A percentile compares a stretch with the other conserved stretches of the same genome.
phyloP scores from a whole-genome alignment of 2,329 filamentous ascomycete species.

The Amylocarpus encephaloides region DNA sequence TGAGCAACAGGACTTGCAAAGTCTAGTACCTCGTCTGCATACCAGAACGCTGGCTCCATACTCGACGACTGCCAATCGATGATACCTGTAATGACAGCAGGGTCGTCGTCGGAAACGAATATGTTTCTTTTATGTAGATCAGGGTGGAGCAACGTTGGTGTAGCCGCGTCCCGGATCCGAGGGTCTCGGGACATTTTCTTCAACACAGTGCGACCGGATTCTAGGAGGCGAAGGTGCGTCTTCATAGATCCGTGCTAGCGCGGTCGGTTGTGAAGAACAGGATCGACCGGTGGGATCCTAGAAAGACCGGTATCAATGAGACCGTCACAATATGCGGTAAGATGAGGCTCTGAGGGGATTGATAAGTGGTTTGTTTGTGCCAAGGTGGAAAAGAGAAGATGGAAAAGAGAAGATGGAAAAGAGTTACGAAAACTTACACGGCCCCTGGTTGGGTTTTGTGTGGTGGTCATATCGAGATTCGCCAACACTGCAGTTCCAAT shows the following conservation, averaged over 20 bases:
- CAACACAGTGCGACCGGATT: slow-evolving; percentile 28
- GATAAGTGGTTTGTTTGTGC: slow-evolving; percentile 33
- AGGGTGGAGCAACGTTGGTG: slow-evolving; percentile 34
- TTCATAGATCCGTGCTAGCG: slow-evolving; percentile 34
- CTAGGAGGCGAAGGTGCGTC: slow-evolving; percentile 32
- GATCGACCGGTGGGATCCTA: slow-evolving; percentile 28
- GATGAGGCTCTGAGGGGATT: no score
- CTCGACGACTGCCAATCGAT: slow-evolving; percentile 39
- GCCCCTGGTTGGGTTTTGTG: no score
- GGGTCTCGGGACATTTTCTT: slow-evolving; percentile 26
- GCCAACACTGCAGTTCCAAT: slow-evolving; percentile 28
- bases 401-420: no score
- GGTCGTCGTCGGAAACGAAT: slow-evolving; percentile 36
- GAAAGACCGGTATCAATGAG: slow-evolving; percentile 36
- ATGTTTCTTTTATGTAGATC: slow-evolving; percentile 39
- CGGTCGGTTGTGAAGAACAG: slow-evolving; percentile 20
- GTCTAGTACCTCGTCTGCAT: slow-evolving; percentile 35
- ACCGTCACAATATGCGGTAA: slow-evolving; percentile 31
- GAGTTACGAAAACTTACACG: no score
- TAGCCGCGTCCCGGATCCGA: slow-evolving; percentile 26
- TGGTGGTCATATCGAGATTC: slow-evolving; percentile 19
- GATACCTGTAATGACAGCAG: slow-evolving; percentile 33
- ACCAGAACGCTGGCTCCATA: slow-evolving; percentile 36
- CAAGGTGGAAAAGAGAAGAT: no score
- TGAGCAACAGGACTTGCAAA: no score